Percentiles rank a stretch among this genome's conserved stretches.
phyloP scores from a whole-genome alignment of 1,284 basidiomycete species.

The Rhodotorula sp. region DNA sequence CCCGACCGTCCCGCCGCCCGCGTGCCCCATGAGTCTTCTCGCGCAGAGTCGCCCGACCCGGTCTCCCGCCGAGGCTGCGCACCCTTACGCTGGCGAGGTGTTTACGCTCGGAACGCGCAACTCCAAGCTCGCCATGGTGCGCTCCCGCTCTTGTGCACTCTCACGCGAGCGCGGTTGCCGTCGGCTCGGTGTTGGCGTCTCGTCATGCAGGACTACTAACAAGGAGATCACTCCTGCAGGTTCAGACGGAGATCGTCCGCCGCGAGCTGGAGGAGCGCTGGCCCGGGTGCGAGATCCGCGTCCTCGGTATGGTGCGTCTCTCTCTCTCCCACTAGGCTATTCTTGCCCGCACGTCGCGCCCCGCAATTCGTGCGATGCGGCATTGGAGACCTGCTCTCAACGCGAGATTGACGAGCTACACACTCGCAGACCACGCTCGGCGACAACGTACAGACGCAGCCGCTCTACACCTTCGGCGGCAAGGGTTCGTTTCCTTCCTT shows the following conservation, averaged over 20 bases:
- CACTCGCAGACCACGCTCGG: conserved; percentile 69
- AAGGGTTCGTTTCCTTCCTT: conserved; percentile 47
- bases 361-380: too few relatives aligned
- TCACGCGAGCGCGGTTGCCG: neutral
- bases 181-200: too few relatives aligned
- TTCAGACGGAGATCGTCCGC: conserved; percentile 78
- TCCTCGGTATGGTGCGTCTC: conserved; percentile 38
- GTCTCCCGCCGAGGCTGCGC: neutral
- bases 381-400: neutral
- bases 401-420: neutral
- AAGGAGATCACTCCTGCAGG: neutral
- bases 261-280: conserved; percentile 60
- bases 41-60: conserved; percentile 10
- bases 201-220: neutral
- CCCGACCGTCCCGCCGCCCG: conserved; percentile 13
- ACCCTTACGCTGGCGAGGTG: conserved; percentile 11
- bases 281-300: conserved; percentile 60
- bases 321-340: too few relatives aligned
- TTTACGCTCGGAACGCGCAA: conserved; percentile 76
- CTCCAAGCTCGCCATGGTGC: conserved; percentile 74
- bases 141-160: neutral
- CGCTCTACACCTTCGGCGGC: conserved; percentile 58
- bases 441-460: conserved; percentile 79
- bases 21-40: conserved; percentile 16
- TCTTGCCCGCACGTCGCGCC: neutral